Evolutionary conservation across 148 eudicot species (phyloP), one percentile per base, ranked within the genome.

Genomic region (Persicaria tinctoria): DNA sequence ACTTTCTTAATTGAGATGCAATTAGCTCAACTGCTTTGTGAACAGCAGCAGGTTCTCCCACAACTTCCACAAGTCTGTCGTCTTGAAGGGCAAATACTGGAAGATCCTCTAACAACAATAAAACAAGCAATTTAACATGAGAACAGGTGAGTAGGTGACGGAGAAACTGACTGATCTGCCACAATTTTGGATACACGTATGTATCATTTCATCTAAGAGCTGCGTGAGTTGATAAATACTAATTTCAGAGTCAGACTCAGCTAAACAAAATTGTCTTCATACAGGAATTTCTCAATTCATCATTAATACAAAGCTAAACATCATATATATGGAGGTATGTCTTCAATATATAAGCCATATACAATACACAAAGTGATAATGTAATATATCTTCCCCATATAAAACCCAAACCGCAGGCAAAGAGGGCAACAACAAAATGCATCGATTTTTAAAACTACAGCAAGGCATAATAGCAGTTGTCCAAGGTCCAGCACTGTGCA

Each of bases 11-110:
- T 74, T 95, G 97, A 17, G 88, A 78, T n/a, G 84, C 98, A 82
- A 95, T 90, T 70, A 92, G 68, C 78, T 90, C 96, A 78, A 95
- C 70, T 7, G 96, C 98, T 78, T 86, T 86, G 81, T 89, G 96
- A 66, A 90, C 87, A 62, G 81, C 88, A 56, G 78, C 83, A 79
- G 93, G 90, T 82, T 95, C 97, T 59, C 98, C 97, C 69, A 83
- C 82, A 74, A 92, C 80, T 81, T 95, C 98, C 79, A 95, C 96
- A 54, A 95, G 82, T 73, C 96, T 87, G 76, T 95, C 98, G 76
- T 95, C 98, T 78, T 83, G 92, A 66, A 95, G 90, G 79, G 98
- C 97, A 89, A 94, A 91, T 50, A 82, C 70, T 57, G 98, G 98
- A 64, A 90, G 88, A 73, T 90, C 87, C 77, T 89, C 97, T 94